These are phyloP conservation scores for Teratosphaeria pseudoeucalypti DNA, from an alignment of 2,329 filamentous ascomycete genomes.

Conservation along the genomic window DNA sequence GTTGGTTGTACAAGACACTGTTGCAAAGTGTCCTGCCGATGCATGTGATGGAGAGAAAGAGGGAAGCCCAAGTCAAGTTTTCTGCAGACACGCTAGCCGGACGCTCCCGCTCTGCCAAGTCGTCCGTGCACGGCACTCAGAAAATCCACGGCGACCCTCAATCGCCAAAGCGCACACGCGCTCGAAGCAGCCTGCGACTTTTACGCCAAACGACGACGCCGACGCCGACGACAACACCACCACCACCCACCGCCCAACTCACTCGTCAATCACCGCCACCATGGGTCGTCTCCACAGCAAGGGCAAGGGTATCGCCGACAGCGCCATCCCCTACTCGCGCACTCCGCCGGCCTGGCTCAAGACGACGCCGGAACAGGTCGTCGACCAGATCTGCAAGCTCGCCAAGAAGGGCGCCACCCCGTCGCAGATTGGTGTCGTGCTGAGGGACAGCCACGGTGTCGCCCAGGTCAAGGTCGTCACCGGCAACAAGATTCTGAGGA, in stretches of 20 bases:
- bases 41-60: neutral
- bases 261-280: constrained; percentile 35
- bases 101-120: neutral
- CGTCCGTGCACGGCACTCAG: neutral
- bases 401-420: constrained; percentile 98
- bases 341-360: constrained; percentile 90
- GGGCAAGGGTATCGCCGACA: constrained; percentile 97
- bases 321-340: constrained; percentile 94
- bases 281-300: constrained; percentile 99
- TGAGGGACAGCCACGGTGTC: constrained; percentile 96
- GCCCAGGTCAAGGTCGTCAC: constrained; percentile 97
- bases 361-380: constrained; percentile 95
- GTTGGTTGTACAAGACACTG: neutral
- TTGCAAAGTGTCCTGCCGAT: neutral
- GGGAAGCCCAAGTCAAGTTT: neutral
- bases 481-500: constrained; percentile 99
- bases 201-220: neutral
- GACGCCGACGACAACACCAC: neutral
- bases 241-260: neutral
- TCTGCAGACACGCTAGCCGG: neutral
- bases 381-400: constrained; percentile 98
- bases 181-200: neutral
- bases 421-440: constrained; percentile 97
- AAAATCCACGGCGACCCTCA: neutral
- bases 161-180: neutral